These are phyloP conservation scores for Volvariella volvacea DNA, from an alignment of 1,284 basidiomycete species.

Conservation along the genomic window DNA sequence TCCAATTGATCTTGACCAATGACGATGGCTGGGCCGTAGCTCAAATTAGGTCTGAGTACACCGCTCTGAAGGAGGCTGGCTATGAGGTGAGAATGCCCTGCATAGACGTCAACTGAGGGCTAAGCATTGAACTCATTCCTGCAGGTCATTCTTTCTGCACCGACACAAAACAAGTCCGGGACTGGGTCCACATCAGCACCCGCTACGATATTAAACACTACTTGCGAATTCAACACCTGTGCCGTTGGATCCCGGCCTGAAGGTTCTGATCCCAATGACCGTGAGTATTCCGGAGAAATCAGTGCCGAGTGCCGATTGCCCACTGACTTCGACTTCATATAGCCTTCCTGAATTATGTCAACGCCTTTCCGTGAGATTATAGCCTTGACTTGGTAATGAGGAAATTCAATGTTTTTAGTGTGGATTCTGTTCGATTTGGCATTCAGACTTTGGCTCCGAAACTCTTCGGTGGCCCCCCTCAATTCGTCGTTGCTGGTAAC, in stretches of 20 bases:
- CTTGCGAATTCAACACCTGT: constrained; percentile 26
- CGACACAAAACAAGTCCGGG: constrained; percentile 24
- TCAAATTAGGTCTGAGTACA: constrained; percentile 38
- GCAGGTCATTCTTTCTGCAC: constrained; percentile 25
- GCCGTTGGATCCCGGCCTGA: constrained; percentile 28
- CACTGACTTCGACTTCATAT: neutral
- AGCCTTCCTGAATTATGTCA: constrained; percentile 35
- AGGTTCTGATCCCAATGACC: constrained; percentile 35
- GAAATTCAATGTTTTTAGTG: no score
- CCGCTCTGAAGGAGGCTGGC: constrained; percentile 30
- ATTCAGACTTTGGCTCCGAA: constrained; percentile 40
- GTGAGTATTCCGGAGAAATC: constrained; percentile 27
- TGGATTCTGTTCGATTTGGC: constrained; percentile 38
- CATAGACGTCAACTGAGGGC: neutral
- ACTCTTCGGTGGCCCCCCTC: constrained; percentile 36
- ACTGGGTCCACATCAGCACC: constrained; percentile 22
- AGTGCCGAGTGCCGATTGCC: neutral
- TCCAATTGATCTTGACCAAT: constrained; percentile 33
- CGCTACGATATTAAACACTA: constrained; percentile 12
- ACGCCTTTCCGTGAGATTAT: constrained; percentile 31
- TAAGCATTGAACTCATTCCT: neutral
- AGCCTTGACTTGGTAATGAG: neutral
- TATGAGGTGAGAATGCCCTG: constrained; percentile 30
- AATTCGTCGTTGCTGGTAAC: constrained; percentile 44
- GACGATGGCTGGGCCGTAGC: constrained; percentile 50